Base-by-base conservation (phyloP, 2,329 filamentous ascomycete genomes). In the Colletotrichum spaethianum region DNA sequence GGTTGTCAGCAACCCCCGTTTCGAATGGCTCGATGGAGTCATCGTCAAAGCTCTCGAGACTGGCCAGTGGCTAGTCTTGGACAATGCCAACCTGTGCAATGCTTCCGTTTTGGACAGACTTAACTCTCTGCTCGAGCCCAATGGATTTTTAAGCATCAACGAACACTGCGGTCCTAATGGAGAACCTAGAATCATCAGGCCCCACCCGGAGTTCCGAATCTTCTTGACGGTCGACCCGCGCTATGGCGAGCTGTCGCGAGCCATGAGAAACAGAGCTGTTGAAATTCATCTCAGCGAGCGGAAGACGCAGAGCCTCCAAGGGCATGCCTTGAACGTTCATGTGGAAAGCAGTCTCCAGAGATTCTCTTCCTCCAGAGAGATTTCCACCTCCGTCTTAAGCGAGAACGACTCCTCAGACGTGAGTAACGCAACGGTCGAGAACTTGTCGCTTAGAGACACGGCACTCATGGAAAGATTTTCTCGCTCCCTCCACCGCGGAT, bases 21-120 rank as follows among this genome's bases (percentile, higher is more conserved):
- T 99, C 79, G 94, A 98, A 80, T 99, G 96, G 96, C 91, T 97
- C 2, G 96, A 99, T 79, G 96, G 97, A 69, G 90, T 97, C 59
- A 91, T 99, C 53, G 93, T 98, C 59, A 93, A 95, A 76, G 96
- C 96, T 52, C 86, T 98, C 14, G 89, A 97, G 78, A 87, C 92
- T 76, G 96, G 96, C 18, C 90, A 95, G 73, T 99, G 96, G 96
- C 87, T 99, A 23, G 92, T 99, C 14, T 90, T 99, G 28, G 96
- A 99, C 82, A 98, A 99, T 81, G 96, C 97, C 72, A 99, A 99
- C 78, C 88, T 99, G 69, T 99, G 97, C 84, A 98, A 93, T 78
- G 93, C 96, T 31, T 98, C 96, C 8, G 96, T 99, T 1, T 88
- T 99, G 12, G 96, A 99, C 82, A 90, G 97, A 73, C 85, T 99